Base-by-base conservation (phyloP, 345 rosid species). In the Linum usitatissimum region DNA sequence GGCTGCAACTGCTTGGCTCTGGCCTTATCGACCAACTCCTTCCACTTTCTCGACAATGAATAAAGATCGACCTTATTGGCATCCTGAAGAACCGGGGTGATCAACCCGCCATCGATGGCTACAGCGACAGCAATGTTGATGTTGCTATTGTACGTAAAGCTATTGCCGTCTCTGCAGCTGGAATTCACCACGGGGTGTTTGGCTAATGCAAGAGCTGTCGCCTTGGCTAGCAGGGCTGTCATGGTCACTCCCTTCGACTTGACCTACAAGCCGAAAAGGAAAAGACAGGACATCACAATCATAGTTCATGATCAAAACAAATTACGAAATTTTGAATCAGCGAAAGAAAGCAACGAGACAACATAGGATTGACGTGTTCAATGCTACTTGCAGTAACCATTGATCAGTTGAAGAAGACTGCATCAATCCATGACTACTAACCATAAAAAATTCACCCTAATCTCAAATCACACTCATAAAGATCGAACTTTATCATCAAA, bases 51-150 rank as follows among this genome's bases (percentile, higher is more conserved):
- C 56, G 97, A 93, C 81, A 90, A 76, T 3, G 97, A 71, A 72
- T 87, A 93, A 68, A 93, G 87, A 70, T 93, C 97, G 74, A 80
- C 88, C 96, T 93, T 86, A 70, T 93, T 88, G n/a, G 95, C 97
- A 70, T 87, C 94, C 72, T 84, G 88, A 77, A 93, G 99, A 65
- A 93, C 99, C 0, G 97, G 97, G 15, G 99, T 93, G 68, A 90
- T 86, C 72, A 93, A 66, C 62, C 97, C 97, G 23, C 96, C 97
- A 65, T 90, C 96, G 1, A 87, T 78, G 59, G 99, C 97, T 68
- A 93, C 99, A 71, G 97, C 99, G 59, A 93, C 99, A 31, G 96
- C 97, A 67, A 93, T 76, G 75, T 90, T 93, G 75, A 93, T 81
- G 72, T 80, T 86, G 66, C 87, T 78, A 34, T 90, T 93, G 66